Base-by-base conservation (phyloP, 225 moss, liverwort and hornwort species). In the Asterella californica region DNA sequence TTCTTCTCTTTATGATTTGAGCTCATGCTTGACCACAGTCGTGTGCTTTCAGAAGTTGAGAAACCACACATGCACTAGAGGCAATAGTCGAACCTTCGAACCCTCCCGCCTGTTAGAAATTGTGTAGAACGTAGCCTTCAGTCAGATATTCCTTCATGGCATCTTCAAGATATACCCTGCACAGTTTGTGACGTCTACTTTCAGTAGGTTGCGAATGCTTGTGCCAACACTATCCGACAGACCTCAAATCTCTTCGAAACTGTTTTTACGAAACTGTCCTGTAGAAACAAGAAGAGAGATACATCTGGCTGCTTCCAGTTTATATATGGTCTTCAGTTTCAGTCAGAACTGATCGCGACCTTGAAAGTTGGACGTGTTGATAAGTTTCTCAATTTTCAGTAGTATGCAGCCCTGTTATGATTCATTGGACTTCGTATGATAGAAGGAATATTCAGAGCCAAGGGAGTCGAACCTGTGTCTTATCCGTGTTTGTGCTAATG, bases 101-200 rank as follows among this genome's bases (percentile, higher is more conserved):
- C 42, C 42, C 3, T 42, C 42, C 42, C n/a, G 3, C 42, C 42
- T 55, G 63, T 45, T 45, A 74, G 30, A 74, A 74, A 29, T 53
- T 53, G 29, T 74, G 32, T 53, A 74, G 52, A 8, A 74, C 18
- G 12, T 74, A 53, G 53, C 15, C 53, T 33, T 74, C 5, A 29
- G 74, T 74, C 24, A 18, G 0, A 27, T 53, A 74, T 32, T 9
- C 15, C 14, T 32, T 53, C 74, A 50, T 74, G 18, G 18, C 30
- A 30, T 74, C 74, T 52, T 74, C 74, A 19, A 74, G 27, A 53
- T 52, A 74, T 19, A 53, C 53, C 53, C 70, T 71, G 70, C 70
- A 45, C 22, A 71, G n/a, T 8, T 38, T 46, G n/a, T 0, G 2
- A 25, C 24, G 38, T 46, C 47, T n/a, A 42, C 45, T 37, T 19